Evolutionary conservation across 768 basidiomycete genomes (phyloP), one percentile per base, ranked within the genome.

Genomic region (Rhodotorula paludigena): DNA sequence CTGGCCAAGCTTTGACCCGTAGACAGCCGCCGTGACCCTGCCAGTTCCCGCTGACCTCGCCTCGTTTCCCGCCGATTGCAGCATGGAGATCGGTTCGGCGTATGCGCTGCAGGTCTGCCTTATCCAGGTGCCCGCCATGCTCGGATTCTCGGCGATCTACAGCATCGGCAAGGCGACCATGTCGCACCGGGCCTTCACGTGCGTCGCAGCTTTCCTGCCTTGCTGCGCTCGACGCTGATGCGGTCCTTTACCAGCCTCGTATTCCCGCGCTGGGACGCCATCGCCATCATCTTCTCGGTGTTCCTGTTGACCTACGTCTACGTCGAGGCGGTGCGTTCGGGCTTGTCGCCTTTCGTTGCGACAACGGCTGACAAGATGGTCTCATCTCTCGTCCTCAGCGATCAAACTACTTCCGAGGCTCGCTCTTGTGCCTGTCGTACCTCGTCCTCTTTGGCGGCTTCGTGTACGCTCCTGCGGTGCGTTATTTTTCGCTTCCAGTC

Each of bases 71-170:
- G 12, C 41, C 10, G 33, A 18, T 20, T 14, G 32, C 71, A 97
- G 93, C 78, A 97, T 98, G 92, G 96, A 98, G 80, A 98, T 99
- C 74, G 96, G 96, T 21, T 98, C 96, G 2, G 96, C 96, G 8
- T 99, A 99, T 79, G 96, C 96, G 9, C 83, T 99, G 5, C 96
- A 99, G 79, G 96, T 99, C 23, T 99, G 96, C 78, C 82, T 99
- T 60, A 83, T 99, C 21, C 96, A 99, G 79, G 92, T 98, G 39
- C 96, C 96, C 5, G 91, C 92, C 5, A 98, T 99, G 94, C 92
- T 99, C 21, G 94, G 92, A 0, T 98, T 99, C 79, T 92, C 91
- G 28, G 94, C 93, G 10, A 92, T 90, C 85, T 96, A 93, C 76
- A 86, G 87, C 60, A 90, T 91, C 0, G 84, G 85, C 42, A 85